Percentiles rank a stretch among this genome's conserved stretches.
Evolutionary conservation across 2,329 filamentous ascomycete species (phyloP).

Genomic region (Fusarium begoniae): DNA sequence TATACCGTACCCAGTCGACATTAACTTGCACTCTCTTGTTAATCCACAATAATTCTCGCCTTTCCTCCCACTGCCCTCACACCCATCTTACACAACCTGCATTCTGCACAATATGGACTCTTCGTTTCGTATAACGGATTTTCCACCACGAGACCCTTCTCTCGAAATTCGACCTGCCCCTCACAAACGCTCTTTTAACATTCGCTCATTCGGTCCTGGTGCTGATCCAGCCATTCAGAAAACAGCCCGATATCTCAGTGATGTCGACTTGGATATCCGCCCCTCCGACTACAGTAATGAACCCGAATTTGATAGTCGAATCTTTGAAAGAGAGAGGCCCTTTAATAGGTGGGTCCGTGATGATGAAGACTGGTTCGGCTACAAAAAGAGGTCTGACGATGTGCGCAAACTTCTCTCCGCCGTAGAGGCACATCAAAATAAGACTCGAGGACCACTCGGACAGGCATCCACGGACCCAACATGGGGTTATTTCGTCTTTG

Average conservation of each 20-base stretch:
- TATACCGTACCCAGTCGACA: neutral
- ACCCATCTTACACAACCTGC: too few species aligned
- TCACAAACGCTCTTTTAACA: constrained; percentile 4
- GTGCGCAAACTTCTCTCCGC: constrained; percentile 17
- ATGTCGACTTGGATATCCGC: constrained; percentile 11
- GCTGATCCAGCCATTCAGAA: neutral
- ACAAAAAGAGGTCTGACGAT: constrained; percentile 6
- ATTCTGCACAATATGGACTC: neutral
- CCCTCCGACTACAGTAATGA: constrained; percentile 13
- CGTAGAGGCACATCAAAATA: constrained; percentile 1
- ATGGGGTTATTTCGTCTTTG: constrained; percentile 25
- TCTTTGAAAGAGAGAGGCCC: constrained; percentile 13
- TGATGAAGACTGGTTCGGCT: constrained; percentile 11
- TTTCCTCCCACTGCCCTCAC: neutral
- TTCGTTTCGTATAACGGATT: neutral
- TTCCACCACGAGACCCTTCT: constrained; percentile 7
- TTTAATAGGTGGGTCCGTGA: constrained; percentile 5
- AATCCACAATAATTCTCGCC: neutral
- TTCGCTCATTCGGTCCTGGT: constrained; percentile 18
- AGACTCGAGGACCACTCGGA: neutral
- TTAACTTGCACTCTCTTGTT: neutral
- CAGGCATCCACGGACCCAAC: constrained; percentile 13
- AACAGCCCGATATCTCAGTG: constrained; percentile 4
- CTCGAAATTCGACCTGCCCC: constrained; percentile 7
- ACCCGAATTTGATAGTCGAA: constrained; percentile 7